phyloP scores from a whole-genome alignment of 148 eudicot genomes.

The Limonium bicolor region DNA sequence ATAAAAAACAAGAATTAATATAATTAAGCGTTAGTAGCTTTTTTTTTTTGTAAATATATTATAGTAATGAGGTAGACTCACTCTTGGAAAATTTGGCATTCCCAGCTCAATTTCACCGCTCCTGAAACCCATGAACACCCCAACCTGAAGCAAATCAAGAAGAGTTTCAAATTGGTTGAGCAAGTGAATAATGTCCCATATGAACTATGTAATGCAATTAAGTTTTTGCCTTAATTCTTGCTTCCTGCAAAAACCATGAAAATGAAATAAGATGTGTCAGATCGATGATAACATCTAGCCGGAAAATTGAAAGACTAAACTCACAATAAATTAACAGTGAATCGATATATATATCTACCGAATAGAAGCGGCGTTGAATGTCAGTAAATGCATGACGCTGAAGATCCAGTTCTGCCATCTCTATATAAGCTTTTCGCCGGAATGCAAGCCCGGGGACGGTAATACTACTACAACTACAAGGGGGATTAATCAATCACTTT shows the following conservation, averaged over 20 bases:
- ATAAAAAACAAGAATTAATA: background rate
- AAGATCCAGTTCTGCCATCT: constrained; percentile 41
- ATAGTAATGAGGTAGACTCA: constrained; percentile 11
- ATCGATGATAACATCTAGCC: background rate
- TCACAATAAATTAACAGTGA: background rate
- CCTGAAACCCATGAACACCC: constrained; percentile 55
- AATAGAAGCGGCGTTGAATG: constrained; percentile 54
- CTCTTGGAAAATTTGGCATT: constrained; percentile 37
- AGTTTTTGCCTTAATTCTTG: constrained; percentile 57
- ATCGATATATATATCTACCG: constrained; percentile 15
- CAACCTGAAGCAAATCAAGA: constrained; percentile 22
- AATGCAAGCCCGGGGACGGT: constrained; percentile 72
- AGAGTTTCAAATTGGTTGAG: background rate
- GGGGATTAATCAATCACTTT: background rate
- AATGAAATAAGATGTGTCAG: background rate
- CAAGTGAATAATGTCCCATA: background rate
- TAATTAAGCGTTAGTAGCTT: background rate
- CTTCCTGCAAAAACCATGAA: constrained; percentile 37
- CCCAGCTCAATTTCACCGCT: constrained; percentile 85
- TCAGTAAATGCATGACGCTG: constrained; percentile 23
- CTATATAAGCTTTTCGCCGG: constrained; percentile 24
- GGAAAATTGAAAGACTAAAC: background rate
- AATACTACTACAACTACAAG: constrained; percentile 14
- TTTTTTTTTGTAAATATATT: background rate
- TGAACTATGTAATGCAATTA: background rate